Evolutionary conservation across 768 basidiomycete species (phyloP).

Genomic region (Steccherinum ochraceum): DNA sequence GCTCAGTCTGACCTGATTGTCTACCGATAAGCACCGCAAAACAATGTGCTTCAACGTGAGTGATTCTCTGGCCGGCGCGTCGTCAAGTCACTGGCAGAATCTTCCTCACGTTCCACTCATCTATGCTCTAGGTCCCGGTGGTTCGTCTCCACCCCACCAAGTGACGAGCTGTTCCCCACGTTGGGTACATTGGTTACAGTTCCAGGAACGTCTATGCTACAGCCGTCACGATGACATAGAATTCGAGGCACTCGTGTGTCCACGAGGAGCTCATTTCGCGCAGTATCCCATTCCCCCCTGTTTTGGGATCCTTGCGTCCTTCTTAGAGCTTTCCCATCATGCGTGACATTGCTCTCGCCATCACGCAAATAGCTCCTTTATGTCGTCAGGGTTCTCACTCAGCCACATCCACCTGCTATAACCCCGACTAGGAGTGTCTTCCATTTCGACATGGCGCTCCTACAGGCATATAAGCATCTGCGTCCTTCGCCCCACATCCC

Average conservation of each 20-base stretch:
- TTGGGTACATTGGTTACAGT: background rate
- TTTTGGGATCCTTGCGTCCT: background rate
- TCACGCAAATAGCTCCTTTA: too few relatives aligned
- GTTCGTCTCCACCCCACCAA: background rate
- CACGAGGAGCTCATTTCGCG: too few relatives aligned
- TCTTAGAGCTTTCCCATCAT: background rate
- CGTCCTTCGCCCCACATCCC: background rate
- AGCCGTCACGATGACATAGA: too few relatives aligned
- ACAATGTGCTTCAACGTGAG: background rate
- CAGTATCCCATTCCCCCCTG: too few relatives aligned
- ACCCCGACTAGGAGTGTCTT: too few relatives aligned
- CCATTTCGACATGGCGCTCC: too few relatives aligned
- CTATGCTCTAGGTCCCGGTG: background rate
- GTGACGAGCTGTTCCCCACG: too few relatives aligned
- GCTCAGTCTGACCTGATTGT: too few relatives aligned
- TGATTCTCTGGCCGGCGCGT: background rate
- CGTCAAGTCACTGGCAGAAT: background rate
- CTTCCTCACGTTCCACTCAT: background rate
- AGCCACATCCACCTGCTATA: too few relatives aligned
- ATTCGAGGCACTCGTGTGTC: too few relatives aligned
- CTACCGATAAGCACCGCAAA: background rate
- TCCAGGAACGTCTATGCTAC: background rate
- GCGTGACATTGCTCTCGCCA: background rate
- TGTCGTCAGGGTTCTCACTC: too few relatives aligned
- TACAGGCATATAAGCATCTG: background rate